Evolutionary conservation across 306 rosid genomes (phyloP), one percentile per base, ranked within the genome.

Genomic region (Vigna hirtella): DNA sequence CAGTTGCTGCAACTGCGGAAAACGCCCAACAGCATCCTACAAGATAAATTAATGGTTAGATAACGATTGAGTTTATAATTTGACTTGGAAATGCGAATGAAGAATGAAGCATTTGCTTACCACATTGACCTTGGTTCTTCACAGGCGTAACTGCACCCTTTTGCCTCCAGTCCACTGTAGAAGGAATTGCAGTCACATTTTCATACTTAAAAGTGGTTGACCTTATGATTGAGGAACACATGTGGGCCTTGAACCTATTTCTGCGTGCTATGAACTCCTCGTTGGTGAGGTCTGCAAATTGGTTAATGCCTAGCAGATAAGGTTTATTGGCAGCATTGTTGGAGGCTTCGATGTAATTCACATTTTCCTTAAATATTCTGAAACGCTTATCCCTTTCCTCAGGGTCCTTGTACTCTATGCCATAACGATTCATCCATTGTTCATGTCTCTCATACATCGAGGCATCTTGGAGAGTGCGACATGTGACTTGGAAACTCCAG

Each of bases 1-100:
- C 89, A 0, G 83, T 80, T 40, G 89, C 83, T 17, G 83, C 89
- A 18, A 80, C 83, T 18, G 87, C 86, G 48, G 90, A 80, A 79
- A 84, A 87, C 1, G 86, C 88, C 87, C 88, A 78, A 5, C 88
- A 81, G 38, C 86, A 74, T 28, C 81, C 88, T 84, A 15, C 66
- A 78, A 32, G 12, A 20, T 20, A 9, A 45, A 51, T 22, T 43
- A 7, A 7, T 6, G 18, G 72, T 79, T 69, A 70, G 64, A 55
- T 36, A 28, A 26, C 3, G 28, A 26, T 26, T 2, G 28, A 26
- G 3, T 26, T 26, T 26, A 26, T 26, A 26, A 26, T 26, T 26
- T 26, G 28, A 26, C 28, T 2, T 26, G 3, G 3, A 26, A 26
- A 26, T 20, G 22, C 22, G 22, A 20, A 20, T 26, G 28, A 26